Evolutionary conservation across 305 asterid genomes (phyloP).

Genomic region (Solanum hybrid): DNA sequence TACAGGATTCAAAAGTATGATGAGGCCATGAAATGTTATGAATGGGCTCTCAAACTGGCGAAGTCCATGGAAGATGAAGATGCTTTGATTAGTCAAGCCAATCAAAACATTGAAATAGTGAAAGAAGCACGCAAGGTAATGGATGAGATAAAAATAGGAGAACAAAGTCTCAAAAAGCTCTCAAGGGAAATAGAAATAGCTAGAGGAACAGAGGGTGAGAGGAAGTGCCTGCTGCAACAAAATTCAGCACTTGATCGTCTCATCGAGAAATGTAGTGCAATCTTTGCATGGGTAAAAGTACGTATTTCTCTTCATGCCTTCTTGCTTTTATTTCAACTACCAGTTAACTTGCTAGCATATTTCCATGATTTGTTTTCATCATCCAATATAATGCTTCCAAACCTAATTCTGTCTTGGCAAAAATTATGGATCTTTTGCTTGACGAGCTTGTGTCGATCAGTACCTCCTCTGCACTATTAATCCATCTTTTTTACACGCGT

Average conservation of each 20-base stretch:
- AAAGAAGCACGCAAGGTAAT: conserved; percentile 57
- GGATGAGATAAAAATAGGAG: conserved; percentile 62
- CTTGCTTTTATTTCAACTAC: neutral
- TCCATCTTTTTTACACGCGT: neutral
- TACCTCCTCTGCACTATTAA: neutral
- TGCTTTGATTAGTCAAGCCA: conserved; percentile 47
- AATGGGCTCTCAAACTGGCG: conserved; percentile 69
- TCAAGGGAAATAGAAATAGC: conserved; percentile 51
- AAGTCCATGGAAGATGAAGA: conserved; percentile 88
- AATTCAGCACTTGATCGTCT: conserved; percentile 57
- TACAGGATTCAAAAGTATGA: conserved; percentile 59
- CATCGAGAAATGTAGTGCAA: conserved; percentile 68
- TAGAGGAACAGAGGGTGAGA: conserved; percentile 58
- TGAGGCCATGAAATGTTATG: conserved; percentile 71
- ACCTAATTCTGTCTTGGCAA: neutral
- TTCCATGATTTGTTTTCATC: neutral
- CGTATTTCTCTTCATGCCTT: conserved; percentile 5
- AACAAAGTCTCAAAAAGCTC: conserved; percentile 72
- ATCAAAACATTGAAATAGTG: conserved; percentile 56
- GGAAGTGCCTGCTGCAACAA: conserved; percentile 68
- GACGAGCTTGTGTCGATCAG: neutral
- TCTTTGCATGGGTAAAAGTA: conserved; percentile 70
- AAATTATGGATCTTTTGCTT: neutral
- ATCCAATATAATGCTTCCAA: neutral
- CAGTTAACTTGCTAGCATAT: neutral